phyloP scores from a whole-genome alignment of 306 rosid species.

The Medicago ruthenica region DNA sequence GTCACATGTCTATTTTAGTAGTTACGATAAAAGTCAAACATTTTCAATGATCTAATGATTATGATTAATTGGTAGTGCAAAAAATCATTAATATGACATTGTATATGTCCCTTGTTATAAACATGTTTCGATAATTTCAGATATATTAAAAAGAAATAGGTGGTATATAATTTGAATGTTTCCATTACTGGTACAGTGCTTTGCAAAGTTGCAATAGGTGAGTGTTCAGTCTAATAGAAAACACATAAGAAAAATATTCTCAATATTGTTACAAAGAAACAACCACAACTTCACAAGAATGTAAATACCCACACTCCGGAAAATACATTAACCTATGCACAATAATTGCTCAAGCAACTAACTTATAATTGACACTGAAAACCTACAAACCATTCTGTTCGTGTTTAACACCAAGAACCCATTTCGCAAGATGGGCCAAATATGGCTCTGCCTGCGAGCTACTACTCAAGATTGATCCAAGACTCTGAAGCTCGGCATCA shows the following conservation, averaged over 20 bases:
- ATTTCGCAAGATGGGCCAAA: slow-evolving; percentile 83
- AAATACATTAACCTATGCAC: slow-evolving; percentile 25
- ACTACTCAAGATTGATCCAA: slow-evolving; percentile 78
- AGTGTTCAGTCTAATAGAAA: not conserved
- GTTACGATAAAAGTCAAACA: not conserved
- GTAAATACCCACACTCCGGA: slow-evolving; percentile 4
- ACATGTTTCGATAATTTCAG: no score
- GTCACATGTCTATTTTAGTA: not conserved
- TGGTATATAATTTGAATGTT: no score
- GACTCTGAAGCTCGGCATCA: slow-evolving; percentile 79
- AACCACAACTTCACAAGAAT: not conserved
- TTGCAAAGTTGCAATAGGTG: not conserved
- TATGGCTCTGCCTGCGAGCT: slow-evolving; percentile 90
- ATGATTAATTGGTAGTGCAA: no score
- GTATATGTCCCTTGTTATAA: no score
- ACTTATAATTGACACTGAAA: slow-evolving; percentile 8
- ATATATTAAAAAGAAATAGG: no score
- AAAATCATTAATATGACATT: no score
- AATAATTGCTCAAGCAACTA: slow-evolving; percentile 16
- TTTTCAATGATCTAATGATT: no score
- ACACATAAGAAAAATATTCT: not conserved
- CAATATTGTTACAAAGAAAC: slow-evolving; percentile 1
- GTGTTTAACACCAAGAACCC: slow-evolving; percentile 74
- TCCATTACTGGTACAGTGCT: not conserved
- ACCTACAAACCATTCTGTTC: slow-evolving; percentile 51